Evolutionary conservation across 208 protist genomes (phyloP).

Genomic region (Leishmania aethiopica): DNA sequence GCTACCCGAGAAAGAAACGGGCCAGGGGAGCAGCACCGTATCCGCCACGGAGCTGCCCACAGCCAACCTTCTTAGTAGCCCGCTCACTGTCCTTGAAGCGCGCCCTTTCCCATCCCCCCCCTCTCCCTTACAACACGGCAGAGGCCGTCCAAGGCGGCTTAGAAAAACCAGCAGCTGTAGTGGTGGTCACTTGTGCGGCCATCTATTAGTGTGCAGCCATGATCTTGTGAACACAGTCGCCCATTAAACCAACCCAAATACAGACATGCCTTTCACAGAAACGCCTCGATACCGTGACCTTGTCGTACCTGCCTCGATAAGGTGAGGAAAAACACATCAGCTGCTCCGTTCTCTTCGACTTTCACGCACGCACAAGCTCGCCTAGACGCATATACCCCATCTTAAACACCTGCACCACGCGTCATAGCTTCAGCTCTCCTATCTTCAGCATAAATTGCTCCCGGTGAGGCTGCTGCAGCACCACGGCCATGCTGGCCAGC

Average conservation of each 20-base stretch:
- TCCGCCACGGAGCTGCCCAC: not conserved
- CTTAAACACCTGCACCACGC: not conserved
- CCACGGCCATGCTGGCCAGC: conserved; percentile 69
- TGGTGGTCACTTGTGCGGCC: not conserved
- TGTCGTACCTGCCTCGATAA: not conserved
- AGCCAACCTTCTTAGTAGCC: not conserved
- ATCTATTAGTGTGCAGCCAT: not conserved
- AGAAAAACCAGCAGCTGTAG: not conserved
- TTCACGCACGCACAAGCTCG: conserved; percentile 7
- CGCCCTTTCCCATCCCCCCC: not conserved
- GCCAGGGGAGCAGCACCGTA: not conserved
- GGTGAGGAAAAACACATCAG: not conserved
- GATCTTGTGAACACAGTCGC: not conserved
- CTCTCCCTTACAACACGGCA: not conserved
- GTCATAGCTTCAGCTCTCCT: conserved; percentile 60
- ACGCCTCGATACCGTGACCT: not conserved
- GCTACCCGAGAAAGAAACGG: not conserved
- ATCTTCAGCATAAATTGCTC: conserved; percentile 79
- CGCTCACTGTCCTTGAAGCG: not conserved
- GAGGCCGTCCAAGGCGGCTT: not conserved
- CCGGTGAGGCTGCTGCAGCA: conserved; percentile 58
- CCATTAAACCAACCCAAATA: not conserved
- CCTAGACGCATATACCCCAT: not conserved
- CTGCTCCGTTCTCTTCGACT: not conserved
- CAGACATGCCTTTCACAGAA: not conserved